phyloP scores from a whole-genome alignment of 2,329 filamentous ascomycete species.

The Aureobasidium vineae region DNA sequence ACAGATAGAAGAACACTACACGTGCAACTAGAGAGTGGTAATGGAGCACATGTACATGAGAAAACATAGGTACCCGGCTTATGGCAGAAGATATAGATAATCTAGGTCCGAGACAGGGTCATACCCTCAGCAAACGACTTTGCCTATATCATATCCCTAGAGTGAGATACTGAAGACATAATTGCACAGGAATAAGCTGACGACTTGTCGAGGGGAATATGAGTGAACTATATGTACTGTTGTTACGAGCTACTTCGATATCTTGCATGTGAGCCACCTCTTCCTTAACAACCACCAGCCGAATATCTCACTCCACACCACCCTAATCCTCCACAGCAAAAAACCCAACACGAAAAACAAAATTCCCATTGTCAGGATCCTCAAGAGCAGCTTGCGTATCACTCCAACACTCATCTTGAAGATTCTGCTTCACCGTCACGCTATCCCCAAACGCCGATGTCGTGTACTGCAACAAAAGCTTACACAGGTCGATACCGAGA shows the following conservation, averaged over 20 bases:
- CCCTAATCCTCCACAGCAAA: neutral
- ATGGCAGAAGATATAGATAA: neutral
- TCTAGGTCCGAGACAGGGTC: neutral
- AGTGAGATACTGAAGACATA: neutral
- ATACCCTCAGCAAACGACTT: neutral
- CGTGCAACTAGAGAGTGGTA: neutral
- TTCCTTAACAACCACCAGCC: neutral
- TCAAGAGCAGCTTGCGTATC: neutral
- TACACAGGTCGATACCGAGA: neutral
- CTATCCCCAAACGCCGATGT: neutral
- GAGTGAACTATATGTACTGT: neutral
- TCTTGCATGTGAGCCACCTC: neutral
- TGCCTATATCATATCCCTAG: neutral
- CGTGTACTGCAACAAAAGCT: neutral
- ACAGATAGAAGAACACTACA: neutral
- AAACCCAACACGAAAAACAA: slow-evolving; percentile 3
- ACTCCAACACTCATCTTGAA: neutral
- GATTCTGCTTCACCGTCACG: neutral
- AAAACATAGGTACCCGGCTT: too few species aligned
- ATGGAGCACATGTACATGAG: neutral
- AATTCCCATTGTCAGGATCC: neutral
- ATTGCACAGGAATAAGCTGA: neutral
- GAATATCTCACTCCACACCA: neutral
- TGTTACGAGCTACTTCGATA: neutral
- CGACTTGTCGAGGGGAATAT: neutral